Evolutionary conservation across 2,329 filamentous ascomycete genomes (phyloP), one percentile per base, ranked within the genome.

Genomic region (Colletotrichum destructivum): DNA sequence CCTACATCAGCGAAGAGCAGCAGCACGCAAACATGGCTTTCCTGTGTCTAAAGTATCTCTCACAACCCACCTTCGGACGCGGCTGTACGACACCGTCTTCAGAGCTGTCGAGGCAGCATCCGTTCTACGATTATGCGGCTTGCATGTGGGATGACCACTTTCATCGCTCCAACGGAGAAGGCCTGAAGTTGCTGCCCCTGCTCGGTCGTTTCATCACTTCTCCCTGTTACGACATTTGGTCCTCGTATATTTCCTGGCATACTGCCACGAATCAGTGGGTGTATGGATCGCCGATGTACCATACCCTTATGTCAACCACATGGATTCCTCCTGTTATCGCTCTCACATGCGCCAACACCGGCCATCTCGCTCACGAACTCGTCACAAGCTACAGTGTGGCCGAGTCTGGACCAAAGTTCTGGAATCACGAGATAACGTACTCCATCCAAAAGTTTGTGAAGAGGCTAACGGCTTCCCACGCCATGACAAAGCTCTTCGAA

Each of bases 11-110:
- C 11, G 11, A 52, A 13, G 55, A 72, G 18, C 72, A 74, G 18
- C 73, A 72, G 26, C 65, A 74, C 16, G 71, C 65, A 6, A 74
- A 74, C 49, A 75, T 77, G 71, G 72, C 66, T 3, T 71, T 69
- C 18, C 21, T 75, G 2, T 77, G 75, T 54, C 49, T 77, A 8
- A 72, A 69, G 47, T 77, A 77, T 60, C 72, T 77, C 4, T 71
- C 59, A 11, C 54, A 57, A 11, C 26, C 62, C 4, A 11, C 23
- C 3, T 73, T 74, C 31, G 26, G 35, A n/a, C 21, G 21, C 21
- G 23, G 44, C n/a, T 40, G 21, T 12, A 8, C 16, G 2, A 60
- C 1, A 2, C 16, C 26, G 11, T 13, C 57, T n/a, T 15, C 40
- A 15, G 21, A 54, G 5, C 1, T 52, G 13, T 12, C 40, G 21